These are phyloP conservation scores for Fusarium cicatricum DNA, from an alignment of 2,329 filamentous ascomycete species.

Conservation along the genomic window DNA sequence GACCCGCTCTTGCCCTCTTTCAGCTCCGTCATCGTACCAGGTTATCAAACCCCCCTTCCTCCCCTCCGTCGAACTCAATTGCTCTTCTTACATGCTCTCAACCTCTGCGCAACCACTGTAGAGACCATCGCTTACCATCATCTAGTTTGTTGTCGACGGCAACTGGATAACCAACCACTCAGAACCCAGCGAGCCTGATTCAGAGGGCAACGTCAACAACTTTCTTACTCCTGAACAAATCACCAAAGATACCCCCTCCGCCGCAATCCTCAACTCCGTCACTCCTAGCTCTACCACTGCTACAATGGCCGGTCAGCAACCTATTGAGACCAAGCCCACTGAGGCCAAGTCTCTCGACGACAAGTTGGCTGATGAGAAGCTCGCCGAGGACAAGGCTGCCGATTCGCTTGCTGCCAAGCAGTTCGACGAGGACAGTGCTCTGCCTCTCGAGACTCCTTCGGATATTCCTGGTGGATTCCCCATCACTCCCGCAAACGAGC, in stretches of 20 bases:
- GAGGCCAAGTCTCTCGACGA: constrained; percentile 33
- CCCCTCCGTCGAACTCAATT: constrained; percentile 35
- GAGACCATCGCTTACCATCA: constrained; percentile 36
- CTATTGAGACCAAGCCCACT: constrained; percentile 56
- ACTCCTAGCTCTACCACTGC: constrained; percentile 77
- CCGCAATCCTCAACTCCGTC: constrained; percentile 70
- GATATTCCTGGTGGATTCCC: constrained; percentile 62
- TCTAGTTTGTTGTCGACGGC: constrained; percentile 93
- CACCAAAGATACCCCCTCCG: constrained; percentile 53
- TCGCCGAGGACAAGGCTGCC: constrained; percentile 12
- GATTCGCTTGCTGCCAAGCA: constrained; percentile 27
- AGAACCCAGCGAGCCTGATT: constrained; percentile 83
- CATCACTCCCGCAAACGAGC: constrained; percentile 68
- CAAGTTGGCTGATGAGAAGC: constrained; percentile 31
- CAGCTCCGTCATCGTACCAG: constrained; percentile 34
- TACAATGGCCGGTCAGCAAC: constrained; percentile 66
- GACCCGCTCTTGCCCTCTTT: constrained; percentile 28
- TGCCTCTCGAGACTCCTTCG: constrained; percentile 48
- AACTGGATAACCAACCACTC: constrained; percentile 86
- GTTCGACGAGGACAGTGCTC: constrained; percentile 20
- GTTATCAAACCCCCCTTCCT: constrained; percentile 27
- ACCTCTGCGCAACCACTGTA: constrained; percentile 10
- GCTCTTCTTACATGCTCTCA: constrained; percentile 20
- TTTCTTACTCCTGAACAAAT: constrained; percentile 82
- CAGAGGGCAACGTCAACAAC: constrained; percentile 90